These are phyloP conservation scores for Yarrowia sp. DNA, from an alignment of 805 yeast species.

Conservation along the genomic window DNA sequence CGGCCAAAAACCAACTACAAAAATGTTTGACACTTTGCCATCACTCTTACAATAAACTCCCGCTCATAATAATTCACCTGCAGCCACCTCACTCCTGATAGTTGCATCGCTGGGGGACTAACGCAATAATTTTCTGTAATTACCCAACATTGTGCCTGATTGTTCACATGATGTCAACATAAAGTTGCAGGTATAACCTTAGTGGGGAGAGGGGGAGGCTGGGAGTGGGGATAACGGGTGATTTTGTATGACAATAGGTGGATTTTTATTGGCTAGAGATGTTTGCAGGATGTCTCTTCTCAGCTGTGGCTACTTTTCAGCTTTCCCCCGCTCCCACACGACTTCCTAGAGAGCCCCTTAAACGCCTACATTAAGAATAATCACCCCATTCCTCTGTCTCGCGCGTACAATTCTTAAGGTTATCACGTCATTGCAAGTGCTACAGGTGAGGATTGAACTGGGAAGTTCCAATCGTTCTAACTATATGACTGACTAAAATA, in stretches of 20 bases:
- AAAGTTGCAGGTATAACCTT: neutral
- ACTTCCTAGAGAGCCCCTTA: neutral
- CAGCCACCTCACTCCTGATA: neutral
- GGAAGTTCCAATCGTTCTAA: neutral
- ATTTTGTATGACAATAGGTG: neutral
- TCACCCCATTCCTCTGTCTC: constrained; percentile 6
- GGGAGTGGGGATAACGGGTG: neutral
- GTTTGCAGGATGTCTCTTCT: neutral
- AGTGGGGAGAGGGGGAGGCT: neutral
- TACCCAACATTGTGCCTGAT: neutral
- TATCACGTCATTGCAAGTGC: neutral
- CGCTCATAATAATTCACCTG: neutral
- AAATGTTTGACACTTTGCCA: too few relatives aligned
- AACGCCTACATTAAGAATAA: too few relatives aligned
- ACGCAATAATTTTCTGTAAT: neutral
- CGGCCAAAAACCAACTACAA: too few relatives aligned
- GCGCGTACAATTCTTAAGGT: constrained; percentile 3
- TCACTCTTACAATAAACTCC: too few relatives aligned
- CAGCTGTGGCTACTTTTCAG: neutral
- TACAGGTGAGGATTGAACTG: neutral
- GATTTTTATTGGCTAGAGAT: neutral
- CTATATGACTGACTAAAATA: neutral
- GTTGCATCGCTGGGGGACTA: neutral
- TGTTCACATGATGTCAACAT: constrained; percentile 9
- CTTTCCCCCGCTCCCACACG: neutral